phyloP scores from a whole-genome alignment of 495 filamentous ascomycete species.

The Umbilicaria muhlenbergii region DNA sequence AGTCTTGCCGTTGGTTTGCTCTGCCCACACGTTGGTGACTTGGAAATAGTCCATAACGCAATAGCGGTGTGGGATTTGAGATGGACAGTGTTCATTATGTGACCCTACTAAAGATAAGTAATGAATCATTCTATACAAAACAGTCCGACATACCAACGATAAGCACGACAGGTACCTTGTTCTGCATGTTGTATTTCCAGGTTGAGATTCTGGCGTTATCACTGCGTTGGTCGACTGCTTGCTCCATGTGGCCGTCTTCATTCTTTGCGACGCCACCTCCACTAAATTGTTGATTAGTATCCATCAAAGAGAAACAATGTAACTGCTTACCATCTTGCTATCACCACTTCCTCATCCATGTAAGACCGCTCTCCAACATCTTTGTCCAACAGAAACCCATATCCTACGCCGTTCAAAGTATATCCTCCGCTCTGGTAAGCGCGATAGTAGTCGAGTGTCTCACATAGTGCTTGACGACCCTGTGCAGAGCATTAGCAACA shows the following conservation, averaged over 20 bases:
- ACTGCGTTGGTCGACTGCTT: constrained; percentile 25
- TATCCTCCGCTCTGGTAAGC: constrained; percentile 47
- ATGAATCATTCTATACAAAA: not conserved
- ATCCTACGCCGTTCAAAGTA: constrained; percentile 24
- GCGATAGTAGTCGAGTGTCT: constrained; percentile 51
- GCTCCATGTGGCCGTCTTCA: constrained; percentile 25
- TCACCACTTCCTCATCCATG: constrained; percentile 48
- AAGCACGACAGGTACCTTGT: constrained; percentile 31
- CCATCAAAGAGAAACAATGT: not conserved
- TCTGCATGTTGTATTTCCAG: constrained; percentile 21
- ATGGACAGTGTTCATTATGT: constrained; percentile 32
- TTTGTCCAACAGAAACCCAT: constrained; percentile 47
- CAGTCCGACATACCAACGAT: constrained; percentile 38
- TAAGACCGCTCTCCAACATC: constrained; percentile 38
- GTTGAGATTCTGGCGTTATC: constrained; percentile 18
- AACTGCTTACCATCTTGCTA: constrained; percentile 44
- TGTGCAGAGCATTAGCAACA: constrained; percentile 4
- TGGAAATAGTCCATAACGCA: constrained; percentile 62
- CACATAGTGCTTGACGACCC: constrained; percentile 45
- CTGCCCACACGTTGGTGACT: constrained; percentile 57
- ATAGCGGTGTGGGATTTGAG: constrained; percentile 44
- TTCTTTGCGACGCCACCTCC: constrained; percentile 30
- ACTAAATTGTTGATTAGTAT: constrained; percentile 20
- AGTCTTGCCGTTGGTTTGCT: constrained; percentile 30
- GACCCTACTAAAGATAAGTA: constrained; percentile 25